Percentiles rank a stretch among this genome's conserved stretches.
Evolutionary conservation across 148 eudicot species (phyloP).

Genomic region (Nepenthes mirabilis): DNA sequence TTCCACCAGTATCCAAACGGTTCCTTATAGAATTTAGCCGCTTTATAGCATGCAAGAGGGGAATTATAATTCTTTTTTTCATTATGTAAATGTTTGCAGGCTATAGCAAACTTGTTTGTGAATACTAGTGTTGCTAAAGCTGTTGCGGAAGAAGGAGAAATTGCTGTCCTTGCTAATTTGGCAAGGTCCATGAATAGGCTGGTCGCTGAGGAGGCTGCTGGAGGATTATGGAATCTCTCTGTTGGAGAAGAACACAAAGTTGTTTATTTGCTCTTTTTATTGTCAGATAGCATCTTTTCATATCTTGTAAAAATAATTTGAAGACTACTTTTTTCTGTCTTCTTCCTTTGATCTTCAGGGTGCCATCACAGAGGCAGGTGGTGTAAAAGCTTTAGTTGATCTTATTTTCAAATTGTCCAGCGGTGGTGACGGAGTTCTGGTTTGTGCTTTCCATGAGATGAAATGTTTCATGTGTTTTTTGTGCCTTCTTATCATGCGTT

Average conservation of each 20-base stretch:
- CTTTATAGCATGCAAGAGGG: background rate
- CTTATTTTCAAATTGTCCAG: slow-evolving; percentile 83
- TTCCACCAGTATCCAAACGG: too few species aligned
- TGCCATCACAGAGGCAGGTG: slow-evolving; percentile 93
- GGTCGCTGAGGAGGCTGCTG: slow-evolving; percentile 99
- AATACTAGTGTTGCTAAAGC: slow-evolving; percentile 91
- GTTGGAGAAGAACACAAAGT: slow-evolving; percentile 99
- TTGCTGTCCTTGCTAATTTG: slow-evolving; percentile 59
- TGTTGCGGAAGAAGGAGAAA: slow-evolving; percentile 92
- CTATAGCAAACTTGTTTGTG: slow-evolving; percentile 93
- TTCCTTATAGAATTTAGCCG: too few species aligned
- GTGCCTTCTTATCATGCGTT: too few species aligned
- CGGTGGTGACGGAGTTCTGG: slow-evolving; percentile 92
- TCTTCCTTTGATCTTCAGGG: slow-evolving; percentile 31
- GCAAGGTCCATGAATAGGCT: slow-evolving; percentile 88
- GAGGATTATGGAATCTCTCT: slow-evolving; percentile 97
- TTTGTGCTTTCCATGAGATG: slow-evolving; percentile 23
- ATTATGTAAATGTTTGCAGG: slow-evolving; percentile 30
- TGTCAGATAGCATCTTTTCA: background rate
- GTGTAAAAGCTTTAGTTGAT: slow-evolving; percentile 85
- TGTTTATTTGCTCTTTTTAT: slow-evolving; percentile 9
- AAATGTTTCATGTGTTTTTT: background rate
- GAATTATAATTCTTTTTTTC: slow-evolving; percentile 1
- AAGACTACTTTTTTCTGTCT: background rate
- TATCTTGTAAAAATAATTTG: background rate